Base-by-base conservation (phyloP, 768 basidiomycete species). In the Gloeophyllum trabeum region DNA sequence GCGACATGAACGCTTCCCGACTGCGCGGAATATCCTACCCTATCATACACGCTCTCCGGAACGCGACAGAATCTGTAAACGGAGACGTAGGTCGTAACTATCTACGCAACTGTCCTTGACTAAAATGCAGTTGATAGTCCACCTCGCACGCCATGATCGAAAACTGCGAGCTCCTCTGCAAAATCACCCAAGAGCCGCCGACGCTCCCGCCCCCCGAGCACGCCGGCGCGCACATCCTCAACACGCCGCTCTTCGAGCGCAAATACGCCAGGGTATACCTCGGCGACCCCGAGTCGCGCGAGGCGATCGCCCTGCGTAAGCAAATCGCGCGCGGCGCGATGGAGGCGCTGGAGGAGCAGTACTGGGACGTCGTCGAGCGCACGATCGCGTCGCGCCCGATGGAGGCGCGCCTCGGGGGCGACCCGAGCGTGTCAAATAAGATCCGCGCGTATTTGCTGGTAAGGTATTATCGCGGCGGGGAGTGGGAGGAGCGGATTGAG, bases 401-500 rank as follows among this genome's bases (percentile, higher is more conserved):
- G 41, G 87, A 96, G 50, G 94, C 94, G 1, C 69, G 73, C 30
- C 69, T 99, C 4, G 94, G 94, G 13, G 94, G 94, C 20, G 84
- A 92, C 44, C 94, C 94, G 0, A 88, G 86, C 44, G 69, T 92
- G 10, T 69, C 79, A 23, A 96, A 97, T 68, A 90, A 85, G 57
- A 77, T 97, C 34, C 69, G 92, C 6, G 91, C 91, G 0, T 98
- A 89, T 57, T 64, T 93, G 23, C 65, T 83, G 20, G 78, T 97
- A 40, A 66, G 76, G 49, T 87, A 83, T 60, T 87, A 91, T 54
- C 69, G 75, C 48, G 81, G 79, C 14, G 87, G 88, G 49, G 63
- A 69, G 40, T 94, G 93, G 87, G 80, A 85, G 39, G 86, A 86
- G 43, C 70, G 80, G 42, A 79, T 96, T 45, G 92, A 97, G 73